A percentile compares a stretch with the other conserved stretches of the same genome.
phyloP scores from a whole-genome alignment of 2,329 filamentous ascomycete species.

The Sodiomyces alkalinus region DNA sequence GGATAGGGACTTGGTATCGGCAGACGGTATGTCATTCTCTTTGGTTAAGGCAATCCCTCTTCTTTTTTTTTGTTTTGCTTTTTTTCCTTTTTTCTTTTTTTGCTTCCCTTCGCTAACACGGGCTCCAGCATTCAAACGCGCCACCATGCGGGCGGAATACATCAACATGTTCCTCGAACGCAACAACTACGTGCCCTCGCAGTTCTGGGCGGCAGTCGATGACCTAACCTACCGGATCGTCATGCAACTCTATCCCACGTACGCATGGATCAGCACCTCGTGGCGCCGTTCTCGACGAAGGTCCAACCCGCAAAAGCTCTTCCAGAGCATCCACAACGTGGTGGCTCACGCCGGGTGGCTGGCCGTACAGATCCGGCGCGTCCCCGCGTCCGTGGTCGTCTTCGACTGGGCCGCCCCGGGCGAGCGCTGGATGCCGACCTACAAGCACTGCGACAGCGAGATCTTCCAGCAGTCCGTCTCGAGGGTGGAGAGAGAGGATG shows the following conservation, averaged over 20 bases:
- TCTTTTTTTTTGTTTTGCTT: too few species aligned
- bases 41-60: too few species aligned
- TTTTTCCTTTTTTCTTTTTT: too few species aligned
- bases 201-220: slow-evolving; percentile 17
- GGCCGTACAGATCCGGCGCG: slow-evolving; percentile 12
- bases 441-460: too few species aligned
- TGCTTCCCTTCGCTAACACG: not conserved
- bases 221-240: slow-evolving; percentile 10
- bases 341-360: slow-evolving; percentile 17
- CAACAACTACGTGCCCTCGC: slow-evolving; percentile 8
- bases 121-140: slow-evolving; percentile 15
- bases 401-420: slow-evolving; percentile 15
- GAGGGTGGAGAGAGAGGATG: too few species aligned
- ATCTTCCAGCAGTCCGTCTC: too few species aligned
- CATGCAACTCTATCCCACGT: too few species aligned
- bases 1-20: slow-evolving; percentile 11
- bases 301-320: slow-evolving; percentile 3
- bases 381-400: slow-evolving; percentile 9
- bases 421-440: slow-evolving; percentile 9
- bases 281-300: too few species aligned
- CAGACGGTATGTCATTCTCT: slow-evolving; percentile 12
- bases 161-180: slow-evolving; percentile 11
- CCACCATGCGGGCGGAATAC: slow-evolving; percentile 11
- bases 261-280: too few species aligned
- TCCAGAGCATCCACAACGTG: slow-evolving; percentile 14